Conservation (phyloP, 192 early-diverging fungal genomes). For the Dimargaris verticillata region DNA sequence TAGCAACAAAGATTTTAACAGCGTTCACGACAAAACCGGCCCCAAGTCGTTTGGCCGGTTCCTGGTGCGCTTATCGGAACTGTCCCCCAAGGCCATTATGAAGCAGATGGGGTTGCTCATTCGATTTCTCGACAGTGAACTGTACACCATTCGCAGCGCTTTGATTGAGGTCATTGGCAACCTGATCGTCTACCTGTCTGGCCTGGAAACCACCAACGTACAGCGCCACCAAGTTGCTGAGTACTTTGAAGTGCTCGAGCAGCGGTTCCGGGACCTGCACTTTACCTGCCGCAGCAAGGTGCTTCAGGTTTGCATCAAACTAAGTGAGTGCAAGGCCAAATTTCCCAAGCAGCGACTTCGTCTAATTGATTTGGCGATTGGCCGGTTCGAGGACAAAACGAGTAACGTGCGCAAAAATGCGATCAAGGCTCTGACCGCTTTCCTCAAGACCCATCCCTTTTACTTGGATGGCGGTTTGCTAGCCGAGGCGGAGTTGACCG, state of each 20-base stretch:
- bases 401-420: slow-evolving; percentile 79
- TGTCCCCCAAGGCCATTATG: slow-evolving; percentile 62
- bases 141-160: slow-evolving; percentile 67
- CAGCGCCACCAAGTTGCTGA: slow-evolving; percentile 51
- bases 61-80: slow-evolving; percentile 63
- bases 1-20: slow-evolving; percentile 38
- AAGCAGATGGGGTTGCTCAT: slow-evolving; percentile 81
- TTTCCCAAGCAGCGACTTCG: slow-evolving; percentile 59
- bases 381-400: slow-evolving; percentile 79
- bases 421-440: slow-evolving; percentile 60
- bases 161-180: slow-evolving; percentile 83
- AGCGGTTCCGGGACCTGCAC: slow-evolving; percentile 81
- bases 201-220: slow-evolving; percentile 26
- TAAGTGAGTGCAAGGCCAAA: slow-evolving; percentile 60
- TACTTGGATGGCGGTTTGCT: slow-evolving; percentile 72
- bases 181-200: slow-evolving; percentile 58
- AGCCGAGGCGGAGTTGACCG: slow-evolving; percentile 49
- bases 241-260: slow-evolving; percentile 82
- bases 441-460: slow-evolving; percentile 82
- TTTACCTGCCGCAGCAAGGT: slow-evolving; percentile 76
- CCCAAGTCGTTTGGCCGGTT: slow-evolving; percentile 78
- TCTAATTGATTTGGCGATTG: slow-evolving; percentile 50
- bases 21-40: slow-evolving; percentile 50
- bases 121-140: slow-evolving; percentile 76
- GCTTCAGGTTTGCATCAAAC: slow-evolving; percentile 60